Percentiles rank a stretch among this genome's conserved stretches.
These are phyloP conservation scores for Aspergillus niger DNA, from an alignment of 2,329 filamentous ascomycete genomes.

Conservation along the genomic window DNA sequence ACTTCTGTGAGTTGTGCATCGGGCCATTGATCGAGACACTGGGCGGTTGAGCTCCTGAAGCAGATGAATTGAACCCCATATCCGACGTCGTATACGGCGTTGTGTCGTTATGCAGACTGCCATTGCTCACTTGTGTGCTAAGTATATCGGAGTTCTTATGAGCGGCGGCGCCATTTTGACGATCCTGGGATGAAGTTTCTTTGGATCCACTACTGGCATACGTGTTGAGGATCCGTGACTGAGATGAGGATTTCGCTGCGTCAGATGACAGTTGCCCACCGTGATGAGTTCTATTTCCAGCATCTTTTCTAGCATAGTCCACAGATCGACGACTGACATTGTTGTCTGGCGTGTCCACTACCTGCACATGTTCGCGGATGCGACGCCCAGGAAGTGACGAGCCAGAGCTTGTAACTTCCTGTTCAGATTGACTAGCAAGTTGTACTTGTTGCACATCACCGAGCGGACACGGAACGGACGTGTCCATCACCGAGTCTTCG, in stretches of 20 bases:
- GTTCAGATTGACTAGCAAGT: slow-evolving; percentile 26
- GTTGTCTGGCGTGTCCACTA: slow-evolving; percentile 33
- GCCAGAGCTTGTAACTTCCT: slow-evolving; percentile 25
- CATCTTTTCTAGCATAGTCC: neutral
- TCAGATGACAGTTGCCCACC: slow-evolving; percentile 24
- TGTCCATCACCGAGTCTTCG: slow-evolving; percentile 41
- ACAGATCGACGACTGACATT: slow-evolving; percentile 12
- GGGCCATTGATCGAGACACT: slow-evolving; percentile 12
- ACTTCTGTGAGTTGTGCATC: slow-evolving; percentile 15
- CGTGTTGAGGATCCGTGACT: slow-evolving; percentile 38
- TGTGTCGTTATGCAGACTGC: slow-evolving; percentile 17
- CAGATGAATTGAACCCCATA: slow-evolving; percentile 29
- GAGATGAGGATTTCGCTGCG: slow-evolving; percentile 34
- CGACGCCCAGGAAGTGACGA: slow-evolving; percentile 22
- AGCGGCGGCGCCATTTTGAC: slow-evolving; percentile 3
- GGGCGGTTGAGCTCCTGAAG: slow-evolving; percentile 19
- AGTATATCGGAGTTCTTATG: slow-evolving; percentile 19
- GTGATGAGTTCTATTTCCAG: neutral
- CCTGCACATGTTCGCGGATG: slow-evolving; percentile 31
- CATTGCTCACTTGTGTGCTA: slow-evolving; percentile 26
- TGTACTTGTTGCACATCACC: slow-evolving; percentile 26
- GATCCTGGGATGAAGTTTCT: slow-evolving; percentile 21
- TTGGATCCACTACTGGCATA: slow-evolving; percentile 27
- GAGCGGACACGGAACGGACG: slow-evolving; percentile 36
- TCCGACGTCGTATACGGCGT: slow-evolving; percentile 21